Evolutionary conservation across 768 basidiomycete species (phyloP).

Genomic region (Leccinum rimulosum): DNA sequence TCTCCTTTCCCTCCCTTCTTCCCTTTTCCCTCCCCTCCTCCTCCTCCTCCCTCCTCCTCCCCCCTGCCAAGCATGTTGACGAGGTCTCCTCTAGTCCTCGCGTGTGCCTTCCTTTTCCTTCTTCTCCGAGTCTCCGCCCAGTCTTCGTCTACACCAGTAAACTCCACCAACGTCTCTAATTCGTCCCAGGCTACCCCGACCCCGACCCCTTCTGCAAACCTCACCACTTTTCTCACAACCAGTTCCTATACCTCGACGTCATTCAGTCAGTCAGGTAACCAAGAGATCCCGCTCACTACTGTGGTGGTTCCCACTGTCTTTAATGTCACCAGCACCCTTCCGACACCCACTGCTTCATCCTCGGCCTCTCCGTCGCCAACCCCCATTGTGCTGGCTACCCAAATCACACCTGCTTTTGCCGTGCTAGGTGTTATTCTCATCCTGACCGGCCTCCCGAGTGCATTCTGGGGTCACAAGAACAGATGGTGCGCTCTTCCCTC

Average conservation of each 20-base stretch:
- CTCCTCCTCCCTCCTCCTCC: background rate
- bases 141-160: slow-evolving; percentile 26
- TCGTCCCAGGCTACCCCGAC: background rate
- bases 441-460: slow-evolving; percentile 83
- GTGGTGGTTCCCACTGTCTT: slow-evolving; percentile 57
- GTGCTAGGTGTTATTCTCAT: slow-evolving; percentile 88
- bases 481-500: slow-evolving; percentile 61
- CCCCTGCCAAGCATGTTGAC: slow-evolving; percentile 12
- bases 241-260: slow-evolving; percentile 50
- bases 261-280: slow-evolving; percentile 46
- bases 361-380: slow-evolving; percentile 35
- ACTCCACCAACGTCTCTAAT: slow-evolving; percentile 16
- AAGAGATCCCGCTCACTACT: slow-evolving; percentile 49
- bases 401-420: slow-evolving; percentile 83
- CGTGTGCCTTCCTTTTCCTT: slow-evolving; percentile 16
- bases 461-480: slow-evolving; percentile 94
- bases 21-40: background rate
- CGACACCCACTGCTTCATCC: slow-evolving; percentile 48
- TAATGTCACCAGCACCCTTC: slow-evolving; percentile 59
- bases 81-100: slow-evolving; percentile 1
- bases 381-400: slow-evolving; percentile 51
- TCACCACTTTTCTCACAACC: slow-evolving; percentile 57
- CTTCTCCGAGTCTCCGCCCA: slow-evolving; percentile 38
- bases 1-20: background rate
- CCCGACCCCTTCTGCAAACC: slow-evolving; percentile 19